A percentile compares a stretch with the other conserved stretches of the same genome.
These are phyloP conservation scores for Eucalyptus cladocalyx DNA, from an alignment of 345 rosid genomes.

Conservation along the genomic window DNA sequence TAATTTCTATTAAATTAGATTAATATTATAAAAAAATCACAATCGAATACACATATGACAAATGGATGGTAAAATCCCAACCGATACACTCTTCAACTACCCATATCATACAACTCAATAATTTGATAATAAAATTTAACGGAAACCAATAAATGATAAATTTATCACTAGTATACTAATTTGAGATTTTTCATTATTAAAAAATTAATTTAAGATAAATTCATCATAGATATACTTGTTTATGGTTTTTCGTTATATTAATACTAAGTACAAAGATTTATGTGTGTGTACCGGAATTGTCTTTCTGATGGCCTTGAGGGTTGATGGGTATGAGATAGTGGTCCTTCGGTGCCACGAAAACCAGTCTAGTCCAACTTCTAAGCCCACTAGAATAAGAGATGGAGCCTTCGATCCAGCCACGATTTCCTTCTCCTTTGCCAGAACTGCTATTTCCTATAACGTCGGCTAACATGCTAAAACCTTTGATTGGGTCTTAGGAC, in stretches of 20 bases:
- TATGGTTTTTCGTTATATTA: no score
- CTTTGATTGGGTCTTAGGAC: neutral
- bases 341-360: neutral
- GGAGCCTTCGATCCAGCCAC: neutral
- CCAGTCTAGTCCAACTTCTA: neutral
- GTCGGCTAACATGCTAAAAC: neutral
- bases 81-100: no score
- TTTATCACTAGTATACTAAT: no score
- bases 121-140: no score
- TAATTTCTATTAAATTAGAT: no score
- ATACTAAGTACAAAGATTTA: neutral
- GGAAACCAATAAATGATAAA: rapidly evolving
- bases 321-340: neutral
- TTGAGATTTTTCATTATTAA: no score
- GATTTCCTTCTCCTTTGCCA: neutral
- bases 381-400: neutral
- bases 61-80: rapidly evolving
- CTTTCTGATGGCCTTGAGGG: neutral
- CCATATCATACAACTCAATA: no score
- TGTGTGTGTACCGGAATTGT: neutral
- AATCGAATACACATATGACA: no score
- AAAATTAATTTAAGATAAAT: no score
- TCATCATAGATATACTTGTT: no score
- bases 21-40: no score
- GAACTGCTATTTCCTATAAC: neutral